Evolutionary conservation across 2,329 filamentous ascomycete species (phyloP), one percentile per base, ranked within the genome.

Genomic region (Clarireedia hainanense): DNA sequence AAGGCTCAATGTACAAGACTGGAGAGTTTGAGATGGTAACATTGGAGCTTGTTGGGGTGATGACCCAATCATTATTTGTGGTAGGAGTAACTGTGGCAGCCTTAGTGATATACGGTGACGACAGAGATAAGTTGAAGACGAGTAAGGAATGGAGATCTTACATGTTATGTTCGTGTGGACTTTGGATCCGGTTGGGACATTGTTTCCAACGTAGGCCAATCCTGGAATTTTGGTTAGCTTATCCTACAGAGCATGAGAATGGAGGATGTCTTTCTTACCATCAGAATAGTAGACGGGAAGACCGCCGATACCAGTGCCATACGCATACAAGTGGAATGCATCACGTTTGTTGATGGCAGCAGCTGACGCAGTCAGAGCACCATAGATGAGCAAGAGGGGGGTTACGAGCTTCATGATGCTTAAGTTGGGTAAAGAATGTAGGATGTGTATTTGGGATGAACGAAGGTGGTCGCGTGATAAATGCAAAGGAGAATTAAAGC

Each of bases 261-360:
- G 20, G 4, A 24, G 24, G 34, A 30, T n/a, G n/a, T n/a, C 23
- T 23, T 2, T 10, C 51, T 34, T 47, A 40, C 51, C 51, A 12
- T 54, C 51, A 1, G 51, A 54, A 24, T 55, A 55, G 26, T 45
- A 55, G 6, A 55, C 10, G 5, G 53, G 47, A 23, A 55, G 47
- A 24, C 53, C 53, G 14, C 47, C 47, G 37, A 55, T 55, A 2
- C 40, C 40, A 7, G 15, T 37, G 12, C 53, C 53, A 20, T 55
- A 55, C 10, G 53, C 53, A 51, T 55, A 55, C 20, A 55, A 23
- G 15, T 26, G 20, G 15, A 54, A 54, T 23, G 51, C 12, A 48
- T 23, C 7, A 5, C 51, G 43, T 42, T 34, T 54, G 7, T 24
- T 36, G 9, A 54, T 39, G 14, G 48, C 43, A 10, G 51, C 51